Base-by-base conservation (phyloP, 1,139 yeast genomes). In the Blastobotrys malaysiensis region DNA sequence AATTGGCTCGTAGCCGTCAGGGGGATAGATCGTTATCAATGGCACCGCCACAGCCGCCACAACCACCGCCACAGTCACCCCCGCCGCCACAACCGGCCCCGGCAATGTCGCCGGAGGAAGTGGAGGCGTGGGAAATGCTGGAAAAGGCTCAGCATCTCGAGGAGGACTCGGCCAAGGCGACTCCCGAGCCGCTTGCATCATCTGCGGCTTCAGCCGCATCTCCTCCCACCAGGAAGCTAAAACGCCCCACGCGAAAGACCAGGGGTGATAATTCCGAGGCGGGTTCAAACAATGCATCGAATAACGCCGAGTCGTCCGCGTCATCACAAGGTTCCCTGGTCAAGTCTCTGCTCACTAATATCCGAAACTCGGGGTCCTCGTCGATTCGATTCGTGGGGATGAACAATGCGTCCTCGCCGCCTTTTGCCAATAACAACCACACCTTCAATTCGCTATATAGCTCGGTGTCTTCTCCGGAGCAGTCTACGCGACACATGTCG, bases 111-210 rank as follows among this genome's bases (percentile, higher is more conserved):
- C 61, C 64, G 4, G 70, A 67, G 26, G 70, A 66, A 50, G 55
- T 56, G 6, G 63, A 63, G 51, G 69, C 72, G 1, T 69, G 72
- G 72, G 61, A 59, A 19, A 60, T 67, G 64, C 57, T 68, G 16
- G 72, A 66, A 48, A 62, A 57, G 46, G 71, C 69, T 14, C 46
- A 54, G 46, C 45, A 49, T 22, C 27, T 52, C 43, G 52, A 48
- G 11, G 57, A 49, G 9, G n/a, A n/a, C n/a, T n/a, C 19, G 19
- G 22, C 43, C 9, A 43, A 16, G 36, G 20, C 49, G 4, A 24
- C 48, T 3, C 1, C 43, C 16, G 47, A 36, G 26, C 18, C 39
- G 26, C 43, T 19, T 13, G 20, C 46, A 14, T 43, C 48, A 9
- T 43, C 47, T 16, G 20, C 16, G 9, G 39, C 39, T 5, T 20